Conservation (phyloP, 2,329 filamentous ascomycete species). For the Apiospora rasikravindrae region DNA sequence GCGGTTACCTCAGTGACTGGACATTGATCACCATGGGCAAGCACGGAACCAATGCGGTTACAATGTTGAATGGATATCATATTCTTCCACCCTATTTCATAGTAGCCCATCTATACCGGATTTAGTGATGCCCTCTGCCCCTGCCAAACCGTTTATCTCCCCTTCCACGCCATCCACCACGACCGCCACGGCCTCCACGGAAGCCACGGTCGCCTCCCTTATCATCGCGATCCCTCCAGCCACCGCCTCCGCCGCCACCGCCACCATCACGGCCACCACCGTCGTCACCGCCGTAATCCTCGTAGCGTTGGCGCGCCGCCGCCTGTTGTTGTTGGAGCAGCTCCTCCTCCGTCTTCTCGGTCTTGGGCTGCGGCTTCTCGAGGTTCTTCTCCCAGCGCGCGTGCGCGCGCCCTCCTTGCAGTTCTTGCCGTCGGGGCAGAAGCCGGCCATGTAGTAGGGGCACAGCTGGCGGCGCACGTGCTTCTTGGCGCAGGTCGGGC, state of each 20-base stretch:
- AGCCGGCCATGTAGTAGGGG: constrained; percentile 86
- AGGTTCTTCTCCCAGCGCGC: constrained; percentile 79
- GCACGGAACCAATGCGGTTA: no score
- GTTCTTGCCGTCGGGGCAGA: constrained; percentile 80
- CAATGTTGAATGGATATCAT: no score
- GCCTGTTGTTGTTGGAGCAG: constrained; percentile 36
- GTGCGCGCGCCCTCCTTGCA: constrained; percentile 84
- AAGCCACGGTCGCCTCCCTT: constrained; percentile 39
- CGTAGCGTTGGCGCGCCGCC: constrained; percentile 45
- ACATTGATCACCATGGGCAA: no score
- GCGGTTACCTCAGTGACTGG: no score
- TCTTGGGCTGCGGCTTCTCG: constrained; percentile 75
- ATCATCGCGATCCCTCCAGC: constrained; percentile 36
- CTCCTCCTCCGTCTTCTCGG: constrained; percentile 63
- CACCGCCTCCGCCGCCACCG: constrained; percentile 36
- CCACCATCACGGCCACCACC: constrained; percentile 45
- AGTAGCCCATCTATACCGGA: neutral
- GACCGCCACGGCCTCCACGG: constrained; percentile 42
- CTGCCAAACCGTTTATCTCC: constrained; percentile 41
- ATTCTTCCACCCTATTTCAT: no score
- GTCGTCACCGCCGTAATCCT: constrained; percentile 40
- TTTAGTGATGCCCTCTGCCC: constrained; percentile 39
- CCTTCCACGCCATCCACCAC: constrained; percentile 37
- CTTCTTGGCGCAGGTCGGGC: constrained; percentile 84
- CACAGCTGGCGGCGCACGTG: constrained; percentile 86